Evolutionary conservation across 2,329 filamentous ascomycete species (phyloP).

Genomic region (Aspergillus ruber): DNA sequence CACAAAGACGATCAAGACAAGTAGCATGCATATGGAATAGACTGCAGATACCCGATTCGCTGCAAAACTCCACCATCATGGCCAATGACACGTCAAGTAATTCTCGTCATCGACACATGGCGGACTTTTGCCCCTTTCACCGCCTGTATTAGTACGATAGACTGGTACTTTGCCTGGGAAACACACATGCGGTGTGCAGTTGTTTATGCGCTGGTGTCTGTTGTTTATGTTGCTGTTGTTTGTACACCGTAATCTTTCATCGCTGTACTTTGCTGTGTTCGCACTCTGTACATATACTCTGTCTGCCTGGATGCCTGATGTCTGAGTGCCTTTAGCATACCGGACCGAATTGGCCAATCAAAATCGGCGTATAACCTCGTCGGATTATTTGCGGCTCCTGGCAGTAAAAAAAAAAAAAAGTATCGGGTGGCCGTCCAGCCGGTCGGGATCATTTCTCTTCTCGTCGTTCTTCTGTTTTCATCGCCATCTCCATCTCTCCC

Average conservation of each 20-base stretch:
- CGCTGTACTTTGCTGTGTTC: too few species aligned
- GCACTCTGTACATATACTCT: too few species aligned
- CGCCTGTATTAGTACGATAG: background rate
- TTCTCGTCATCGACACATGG: slow-evolving; percentile 1
- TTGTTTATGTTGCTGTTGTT: too few species aligned
- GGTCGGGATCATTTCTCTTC: background rate
- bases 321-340: too few species aligned
- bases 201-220: too few species aligned
- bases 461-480: slow-evolving; percentile 2
- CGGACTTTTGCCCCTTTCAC: background rate
- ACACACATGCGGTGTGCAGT: background rate
- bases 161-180: background rate
- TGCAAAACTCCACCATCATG: background rate
- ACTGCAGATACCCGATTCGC: background rate
- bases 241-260: too few species aligned
- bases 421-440: background rate
- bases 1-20: too few species aligned
- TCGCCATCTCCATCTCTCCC: slow-evolving; percentile 5
- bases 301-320: too few species aligned
- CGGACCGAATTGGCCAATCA: background rate
- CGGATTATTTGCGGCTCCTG: background rate
- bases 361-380: background rate
- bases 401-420: background rate
- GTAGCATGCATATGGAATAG: too few species aligned
- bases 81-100: background rate